Conservation (phyloP, 2,329 filamentous ascomycete species). For the Clonostachys chloroleuca region DNA sequence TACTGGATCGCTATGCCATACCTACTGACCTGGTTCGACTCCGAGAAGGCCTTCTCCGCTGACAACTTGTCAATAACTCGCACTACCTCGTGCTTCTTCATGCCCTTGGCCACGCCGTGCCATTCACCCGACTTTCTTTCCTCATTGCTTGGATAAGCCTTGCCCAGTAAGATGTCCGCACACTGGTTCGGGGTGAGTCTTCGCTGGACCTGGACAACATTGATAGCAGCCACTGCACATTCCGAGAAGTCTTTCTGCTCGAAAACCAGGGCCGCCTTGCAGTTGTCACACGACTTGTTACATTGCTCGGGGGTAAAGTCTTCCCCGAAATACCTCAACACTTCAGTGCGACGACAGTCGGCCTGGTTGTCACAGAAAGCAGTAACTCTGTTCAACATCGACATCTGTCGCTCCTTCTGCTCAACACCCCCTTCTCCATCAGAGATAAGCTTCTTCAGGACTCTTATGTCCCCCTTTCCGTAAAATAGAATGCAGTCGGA, state of each 20-base stretch:
- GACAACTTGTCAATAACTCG: slow-evolving; percentile 77
- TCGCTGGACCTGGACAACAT: slow-evolving; percentile 57
- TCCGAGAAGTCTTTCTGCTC: slow-evolving; percentile 73
- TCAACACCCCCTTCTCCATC: slow-evolving; percentile 71
- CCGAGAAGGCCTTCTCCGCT: slow-evolving; percentile 67
- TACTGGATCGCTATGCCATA: slow-evolving; percentile 72
- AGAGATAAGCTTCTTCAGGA: slow-evolving; percentile 76
- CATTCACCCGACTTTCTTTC: slow-evolving; percentile 49
- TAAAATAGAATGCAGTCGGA: slow-evolving; percentile 93
- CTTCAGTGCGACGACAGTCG: slow-evolving; percentile 83
- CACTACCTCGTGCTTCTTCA: slow-evolving; percentile 75
- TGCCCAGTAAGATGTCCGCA: slow-evolving; percentile 78
- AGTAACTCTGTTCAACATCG: slow-evolving; percentile 81
- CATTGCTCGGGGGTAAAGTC: slow-evolving; percentile 70
- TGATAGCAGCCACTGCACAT: slow-evolving; percentile 67
- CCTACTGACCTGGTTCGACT: slow-evolving; percentile 53
- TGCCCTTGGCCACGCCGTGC: slow-evolving; percentile 63
- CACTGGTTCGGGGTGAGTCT: slow-evolving; percentile 73
- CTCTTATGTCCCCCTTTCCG: slow-evolving; percentile 69
- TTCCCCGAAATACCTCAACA: slow-evolving; percentile 94
- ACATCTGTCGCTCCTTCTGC: slow-evolving; percentile 78
- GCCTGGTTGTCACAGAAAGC: slow-evolving; percentile 86
- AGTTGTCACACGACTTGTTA: slow-evolving; percentile 81
- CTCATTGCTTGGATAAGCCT: slow-evolving; percentile 53
- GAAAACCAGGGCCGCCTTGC: slow-evolving; percentile 66